Percentiles rank a stretch among this genome's conserved stretches.
These are phyloP conservation scores for Thermothelomyces thermophilus DNA, from an alignment of 2,329 filamentous ascomycete genomes.

Conservation along the genomic window DNA sequence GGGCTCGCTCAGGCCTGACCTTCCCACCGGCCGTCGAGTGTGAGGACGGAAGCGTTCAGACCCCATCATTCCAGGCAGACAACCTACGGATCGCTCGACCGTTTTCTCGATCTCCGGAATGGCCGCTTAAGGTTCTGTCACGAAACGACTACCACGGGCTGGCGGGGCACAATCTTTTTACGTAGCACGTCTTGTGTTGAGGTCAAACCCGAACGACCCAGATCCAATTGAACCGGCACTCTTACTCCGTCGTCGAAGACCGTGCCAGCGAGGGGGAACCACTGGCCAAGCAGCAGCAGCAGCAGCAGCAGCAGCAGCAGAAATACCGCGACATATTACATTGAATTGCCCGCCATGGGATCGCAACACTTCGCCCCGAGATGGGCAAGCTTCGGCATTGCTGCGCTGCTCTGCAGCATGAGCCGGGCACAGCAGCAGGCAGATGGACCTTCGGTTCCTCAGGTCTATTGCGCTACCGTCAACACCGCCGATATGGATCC, in stretches of 20 bases:
- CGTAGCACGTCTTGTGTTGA: neutral
- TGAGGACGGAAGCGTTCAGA: too few species aligned
- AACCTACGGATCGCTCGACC: neutral
- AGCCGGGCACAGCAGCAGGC: slow-evolving; percentile 16
- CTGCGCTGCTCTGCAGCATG: slow-evolving; percentile 22
- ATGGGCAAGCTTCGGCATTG: slow-evolving; percentile 21
- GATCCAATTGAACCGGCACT: too few species aligned
- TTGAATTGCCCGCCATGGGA: slow-evolving; percentile 17
- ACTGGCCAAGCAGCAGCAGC: neutral
- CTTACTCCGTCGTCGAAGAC: neutral
- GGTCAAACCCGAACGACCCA: neutral
- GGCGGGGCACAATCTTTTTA: slow-evolving; percentile 4
- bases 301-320: neutral
- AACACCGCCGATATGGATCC: slow-evolving; percentile 38
- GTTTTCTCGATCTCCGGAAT: slow-evolving; percentile 2
- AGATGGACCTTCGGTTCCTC: slow-evolving; percentile 27
- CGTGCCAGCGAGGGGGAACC: neutral
- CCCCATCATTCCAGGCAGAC: neutral
- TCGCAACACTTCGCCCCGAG: slow-evolving; percentile 12
- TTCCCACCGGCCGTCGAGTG: neutral
- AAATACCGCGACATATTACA: neutral
- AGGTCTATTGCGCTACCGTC: slow-evolving; percentile 40
- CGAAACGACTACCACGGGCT: slow-evolving; percentile 6
- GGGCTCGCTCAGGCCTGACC: neutral
- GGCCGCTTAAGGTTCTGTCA: slow-evolving; percentile 7